Conservation (phyloP, 2,329 filamentous ascomycete species). For the Alternaria alternata region DNA sequence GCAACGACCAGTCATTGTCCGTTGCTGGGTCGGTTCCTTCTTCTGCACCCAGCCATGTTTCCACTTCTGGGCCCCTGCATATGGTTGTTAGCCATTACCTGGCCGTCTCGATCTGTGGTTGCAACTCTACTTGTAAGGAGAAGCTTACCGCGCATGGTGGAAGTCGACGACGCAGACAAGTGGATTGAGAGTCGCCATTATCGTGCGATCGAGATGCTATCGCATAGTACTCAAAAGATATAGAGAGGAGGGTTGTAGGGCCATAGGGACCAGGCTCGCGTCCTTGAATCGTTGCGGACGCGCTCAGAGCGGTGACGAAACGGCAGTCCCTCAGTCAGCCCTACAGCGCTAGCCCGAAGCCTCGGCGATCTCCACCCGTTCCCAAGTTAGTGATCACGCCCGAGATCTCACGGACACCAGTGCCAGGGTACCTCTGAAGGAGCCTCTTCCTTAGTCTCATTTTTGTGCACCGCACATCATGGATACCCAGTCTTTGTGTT, state of each 20-base stretch:
- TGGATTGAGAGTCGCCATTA: conserved; percentile 51
- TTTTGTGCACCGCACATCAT: background rate
- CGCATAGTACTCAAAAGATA: conserved; percentile 4
- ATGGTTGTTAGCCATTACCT: conserved; percentile 5
- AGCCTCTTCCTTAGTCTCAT: background rate
- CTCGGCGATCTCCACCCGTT: conserved; percentile 12
- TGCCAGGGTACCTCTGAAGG: background rate
- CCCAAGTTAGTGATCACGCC: background rate
- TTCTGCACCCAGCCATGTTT: conserved; percentile 83
- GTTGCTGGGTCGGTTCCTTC: conserved; percentile 79
- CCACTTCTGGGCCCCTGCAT: conserved; percentile 83
- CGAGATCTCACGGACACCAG: background rate
- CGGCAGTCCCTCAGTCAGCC: conserved; percentile 25
- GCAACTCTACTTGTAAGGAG: conserved; percentile 7
- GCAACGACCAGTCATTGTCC: conserved; percentile 87
- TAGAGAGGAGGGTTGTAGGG: conserved; percentile 3
- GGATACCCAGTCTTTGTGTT: background rate
- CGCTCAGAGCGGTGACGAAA: conserved; percentile 36
- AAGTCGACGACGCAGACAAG: conserved; percentile 63
- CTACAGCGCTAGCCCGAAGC: conserved; percentile 24
- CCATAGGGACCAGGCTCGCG: conserved; percentile 24
- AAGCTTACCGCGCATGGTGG: conserved; percentile 58
- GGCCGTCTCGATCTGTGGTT: background rate
- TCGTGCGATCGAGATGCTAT: conserved; percentile 21
- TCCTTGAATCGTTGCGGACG: conserved; percentile 27